A percentile compares a stretch with the other conserved stretches of the same genome.
Evolutionary conservation across 192 early-diverging fungal species (phyloP).

Genomic region (Helicostylum pulchrum): DNA sequence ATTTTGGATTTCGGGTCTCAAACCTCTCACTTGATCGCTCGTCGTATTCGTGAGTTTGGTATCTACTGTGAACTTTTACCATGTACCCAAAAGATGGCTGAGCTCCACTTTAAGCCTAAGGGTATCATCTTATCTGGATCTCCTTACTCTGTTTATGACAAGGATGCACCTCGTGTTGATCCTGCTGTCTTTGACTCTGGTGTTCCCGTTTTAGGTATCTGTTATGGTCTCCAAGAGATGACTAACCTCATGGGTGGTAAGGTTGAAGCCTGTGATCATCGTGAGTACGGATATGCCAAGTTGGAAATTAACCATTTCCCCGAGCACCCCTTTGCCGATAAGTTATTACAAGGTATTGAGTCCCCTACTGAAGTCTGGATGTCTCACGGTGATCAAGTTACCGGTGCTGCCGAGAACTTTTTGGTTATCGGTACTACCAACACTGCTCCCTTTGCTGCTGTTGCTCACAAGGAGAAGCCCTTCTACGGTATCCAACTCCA

Average conservation of each 20-base stretch:
- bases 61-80: slow-evolving; percentile 98
- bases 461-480: slow-evolving; percentile 73
- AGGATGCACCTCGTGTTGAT: slow-evolving; percentile 92
- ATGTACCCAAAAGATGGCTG: slow-evolving; percentile 92
- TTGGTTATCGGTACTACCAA: slow-evolving; percentile 78
- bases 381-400: slow-evolving; percentile 96
- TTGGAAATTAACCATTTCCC: slow-evolving; percentile 65
- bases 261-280: slow-evolving; percentile 81
- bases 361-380: slow-evolving; percentile 85
- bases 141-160: slow-evolving; percentile 96
- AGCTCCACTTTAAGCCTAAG: slow-evolving; percentile 93
- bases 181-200: slow-evolving; percentile 83
- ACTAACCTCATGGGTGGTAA: slow-evolving; percentile 86
- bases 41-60: slow-evolving; percentile 92
- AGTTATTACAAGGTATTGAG: slow-evolving; percentile 70
- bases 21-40: slow-evolving; percentile 96
- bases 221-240: slow-evolving; percentile 98
- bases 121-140: slow-evolving; percentile 95
- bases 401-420: slow-evolving; percentile 78
- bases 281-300: slow-evolving; percentile 93
- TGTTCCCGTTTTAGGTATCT: slow-evolving; percentile 95
- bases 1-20: slow-evolving; percentile 99
- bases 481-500: slow-evolving; percentile 98
- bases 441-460: slow-evolving; percentile 88
- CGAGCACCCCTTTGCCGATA: slow-evolving; percentile 56